These are phyloP conservation scores for Naematelia aurantialba DNA, from an alignment of 768 basidiomycete genomes.

Conservation along the genomic window DNA sequence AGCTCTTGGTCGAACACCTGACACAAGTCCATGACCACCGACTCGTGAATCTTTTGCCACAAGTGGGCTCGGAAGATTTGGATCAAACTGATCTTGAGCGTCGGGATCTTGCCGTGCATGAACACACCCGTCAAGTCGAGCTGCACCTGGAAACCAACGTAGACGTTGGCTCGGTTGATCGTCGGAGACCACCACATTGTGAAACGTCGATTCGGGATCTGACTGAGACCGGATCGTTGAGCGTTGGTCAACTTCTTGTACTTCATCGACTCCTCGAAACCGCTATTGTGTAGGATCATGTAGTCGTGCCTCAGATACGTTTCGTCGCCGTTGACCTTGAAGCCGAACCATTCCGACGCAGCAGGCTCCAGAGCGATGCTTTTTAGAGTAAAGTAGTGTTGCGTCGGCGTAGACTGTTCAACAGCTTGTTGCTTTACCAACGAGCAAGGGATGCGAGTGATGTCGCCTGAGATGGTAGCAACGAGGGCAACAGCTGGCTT, in stretches of 20 bases:
- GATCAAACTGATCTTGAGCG: slow-evolving; percentile 92
- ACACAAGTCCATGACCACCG: slow-evolving; percentile 55
- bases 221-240: slow-evolving; percentile 77
- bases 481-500: neutral
- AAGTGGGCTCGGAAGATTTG: slow-evolving; percentile 99
- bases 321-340: slow-evolving; percentile 1
- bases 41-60: slow-evolving; percentile 93
- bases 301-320: neutral
- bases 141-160: slow-evolving; percentile 98
- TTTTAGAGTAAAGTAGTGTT: neutral
- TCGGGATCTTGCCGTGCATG: slow-evolving; percentile 87
- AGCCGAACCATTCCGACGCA: slow-evolving; percentile 2
- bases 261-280: slow-evolving; percentile 65
- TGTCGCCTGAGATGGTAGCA: neutral
- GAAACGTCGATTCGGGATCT: slow-evolving; percentile 95
- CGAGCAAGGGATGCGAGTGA: neutral
- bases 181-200: slow-evolving; percentile 99
- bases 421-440: neutral
- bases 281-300: slow-evolving; percentile 1
- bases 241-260: slow-evolving; percentile 75
- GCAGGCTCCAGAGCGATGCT: neutral
- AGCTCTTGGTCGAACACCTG: slow-evolving; percentile 99
- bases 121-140: slow-evolving; percentile 72
- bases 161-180: slow-evolving; percentile 96
- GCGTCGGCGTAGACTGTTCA: neutral